Evolutionary conservation across 1,284 basidiomycete species (phyloP).

Genomic region (Ganoderma resinaceum): DNA sequence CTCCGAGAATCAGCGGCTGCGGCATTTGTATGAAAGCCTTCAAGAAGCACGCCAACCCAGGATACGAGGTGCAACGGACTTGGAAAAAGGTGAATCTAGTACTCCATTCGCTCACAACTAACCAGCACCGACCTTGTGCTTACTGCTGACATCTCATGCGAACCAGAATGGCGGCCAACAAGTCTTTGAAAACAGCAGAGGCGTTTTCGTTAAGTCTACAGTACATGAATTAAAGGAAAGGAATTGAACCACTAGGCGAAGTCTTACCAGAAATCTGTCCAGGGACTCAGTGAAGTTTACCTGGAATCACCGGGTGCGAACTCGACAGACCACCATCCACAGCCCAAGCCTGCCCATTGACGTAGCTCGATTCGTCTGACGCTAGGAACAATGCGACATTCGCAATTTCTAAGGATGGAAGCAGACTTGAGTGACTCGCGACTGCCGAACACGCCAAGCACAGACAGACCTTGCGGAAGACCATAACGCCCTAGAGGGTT

Average conservation of each 20-base stretch:
- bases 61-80: too few relatives aligned
- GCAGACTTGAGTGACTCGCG: not conserved
- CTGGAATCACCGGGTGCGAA: conserved; percentile 76
- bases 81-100: not conserved
- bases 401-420: conserved; percentile 69
- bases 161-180: not conserved
- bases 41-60: not conserved
- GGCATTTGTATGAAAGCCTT: not conserved
- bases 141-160: not conserved
- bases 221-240: not conserved
- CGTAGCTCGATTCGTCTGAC: conserved; percentile 92
- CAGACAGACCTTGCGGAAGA: conserved; percentile 68
- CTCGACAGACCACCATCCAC: conserved; percentile 88
- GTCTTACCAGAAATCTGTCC: too few relatives aligned
- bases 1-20: not conserved
- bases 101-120: not conserved
- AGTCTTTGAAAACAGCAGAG: not conserved
- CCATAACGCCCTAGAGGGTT: conserved; percentile 87
- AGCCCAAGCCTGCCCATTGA: conserved; percentile 89
- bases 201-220: not conserved
- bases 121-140: not conserved
- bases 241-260: not conserved
- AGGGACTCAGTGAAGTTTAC: conserved; percentile 42
- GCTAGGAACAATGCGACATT: conserved; percentile 87
- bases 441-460: not conserved